Conservation (phyloP, 164 flowering plant genomes). For the Vitis vinifera region DNA sequence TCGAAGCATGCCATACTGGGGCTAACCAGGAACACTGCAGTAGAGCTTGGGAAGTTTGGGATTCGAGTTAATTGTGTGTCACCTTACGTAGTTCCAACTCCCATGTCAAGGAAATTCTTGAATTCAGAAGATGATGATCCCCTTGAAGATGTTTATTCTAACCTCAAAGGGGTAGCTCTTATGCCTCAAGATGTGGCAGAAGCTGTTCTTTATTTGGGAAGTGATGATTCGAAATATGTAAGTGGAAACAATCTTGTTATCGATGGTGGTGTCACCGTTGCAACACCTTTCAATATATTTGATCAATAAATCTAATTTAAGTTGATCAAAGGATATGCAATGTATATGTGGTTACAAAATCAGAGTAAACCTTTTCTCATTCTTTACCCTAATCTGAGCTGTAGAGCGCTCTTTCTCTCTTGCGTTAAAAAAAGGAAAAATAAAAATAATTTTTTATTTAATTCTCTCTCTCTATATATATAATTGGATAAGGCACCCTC, state of each 20-base stretch:
- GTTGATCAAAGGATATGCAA: no score
- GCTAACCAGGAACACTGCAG: conserved; percentile 25
- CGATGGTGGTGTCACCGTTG: conserved; percentile 75
- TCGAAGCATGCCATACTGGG: conserved; percentile 33
- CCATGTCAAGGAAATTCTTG: conserved; percentile 19
- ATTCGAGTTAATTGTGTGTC: conserved; percentile 31
- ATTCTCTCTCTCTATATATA: no score
- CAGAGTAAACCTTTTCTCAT: no score
- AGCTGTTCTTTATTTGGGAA: conserved; percentile 78
- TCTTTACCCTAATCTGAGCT: no score
- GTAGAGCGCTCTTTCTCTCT: no score
- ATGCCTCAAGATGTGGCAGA: conserved; percentile 63
- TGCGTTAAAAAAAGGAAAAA: no score
- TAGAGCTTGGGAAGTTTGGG: conserved; percentile 34
- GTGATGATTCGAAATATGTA: conserved; percentile 82
- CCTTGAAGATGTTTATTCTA: conserved; percentile 33
- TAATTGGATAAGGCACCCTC: no score
- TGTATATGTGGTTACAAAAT: no score
- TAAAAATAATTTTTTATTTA: no score
- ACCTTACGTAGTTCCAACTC: conserved; percentile 28
- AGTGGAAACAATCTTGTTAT: conserved; percentile 91
- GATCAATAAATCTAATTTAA: no score
- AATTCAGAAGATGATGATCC: conserved; percentile 21
- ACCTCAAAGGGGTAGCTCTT: conserved; percentile 46
- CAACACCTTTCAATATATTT: no score